Evolutionary conservation across 1,284 basidiomycete species (phyloP).

Genomic region (Ganoderma leucocontextum): DNA sequence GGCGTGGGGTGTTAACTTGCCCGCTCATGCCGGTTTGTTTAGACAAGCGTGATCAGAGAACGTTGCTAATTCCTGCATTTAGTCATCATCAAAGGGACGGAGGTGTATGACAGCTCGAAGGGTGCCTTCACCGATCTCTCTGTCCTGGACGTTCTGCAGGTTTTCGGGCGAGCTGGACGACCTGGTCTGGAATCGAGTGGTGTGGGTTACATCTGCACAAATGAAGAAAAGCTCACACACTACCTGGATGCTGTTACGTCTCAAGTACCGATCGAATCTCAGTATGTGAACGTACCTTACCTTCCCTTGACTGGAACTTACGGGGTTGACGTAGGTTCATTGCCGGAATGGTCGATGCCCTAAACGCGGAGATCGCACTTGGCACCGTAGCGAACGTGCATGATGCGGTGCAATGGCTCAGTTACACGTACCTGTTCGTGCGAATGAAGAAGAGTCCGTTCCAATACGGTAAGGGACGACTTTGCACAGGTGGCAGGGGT

Average conservation of each 20-base stretch:
- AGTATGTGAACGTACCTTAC: slow-evolving; percentile 56
- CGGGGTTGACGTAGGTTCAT: slow-evolving; percentile 67
- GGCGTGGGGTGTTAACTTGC: slow-evolving; percentile 99
- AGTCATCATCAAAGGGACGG: slow-evolving; percentile 98
- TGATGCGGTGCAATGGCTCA: slow-evolving; percentile 95
- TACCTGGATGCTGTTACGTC: slow-evolving; percentile 92
- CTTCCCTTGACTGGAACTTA: neutral
- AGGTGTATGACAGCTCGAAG: slow-evolving; percentile 91
- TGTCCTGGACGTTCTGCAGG: slow-evolving; percentile 95
- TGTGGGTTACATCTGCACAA: slow-evolving; percentile 97
- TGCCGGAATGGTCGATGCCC: slow-evolving; percentile 87
- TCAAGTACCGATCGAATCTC: slow-evolving; percentile 96
- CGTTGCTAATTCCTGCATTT: neutral
- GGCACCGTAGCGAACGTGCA: slow-evolving; percentile 91
- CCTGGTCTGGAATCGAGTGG: slow-evolving; percentile 96
- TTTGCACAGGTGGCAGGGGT: neutral
- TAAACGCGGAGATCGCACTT: slow-evolving; percentile 96
- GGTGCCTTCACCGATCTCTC: slow-evolving; percentile 94
- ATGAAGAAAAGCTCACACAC: slow-evolving; percentile 92
- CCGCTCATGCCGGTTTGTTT: slow-evolving; percentile 89
- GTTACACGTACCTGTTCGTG: slow-evolving; percentile 97
- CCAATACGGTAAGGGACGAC: slow-evolving; percentile 72
- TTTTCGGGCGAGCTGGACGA: slow-evolving; percentile 97
- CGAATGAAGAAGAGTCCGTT: slow-evolving; percentile 95
- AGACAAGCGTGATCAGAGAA: neutral